Evolutionary conservation across 2,329 filamentous ascomycete genomes (phyloP).

Genomic region (Teratosphaeria destructans): DNA sequence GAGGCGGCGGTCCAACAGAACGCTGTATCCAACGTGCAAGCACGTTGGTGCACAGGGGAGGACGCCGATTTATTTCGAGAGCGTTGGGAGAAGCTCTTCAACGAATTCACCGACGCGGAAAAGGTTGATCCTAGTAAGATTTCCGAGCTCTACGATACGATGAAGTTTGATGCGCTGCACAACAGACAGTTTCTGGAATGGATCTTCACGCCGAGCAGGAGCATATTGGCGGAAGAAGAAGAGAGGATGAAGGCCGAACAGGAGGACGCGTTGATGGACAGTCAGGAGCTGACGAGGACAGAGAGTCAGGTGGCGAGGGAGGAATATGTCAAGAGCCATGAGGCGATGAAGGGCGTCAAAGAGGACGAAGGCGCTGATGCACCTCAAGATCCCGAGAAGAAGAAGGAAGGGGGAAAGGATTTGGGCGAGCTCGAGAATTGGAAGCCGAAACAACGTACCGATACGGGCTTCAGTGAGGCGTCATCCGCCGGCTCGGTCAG

Average conservation of each 20-base stretch:
- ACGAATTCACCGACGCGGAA: constrained; percentile 90
- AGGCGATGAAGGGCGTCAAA: constrained; percentile 12
- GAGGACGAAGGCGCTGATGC: constrained; percentile 7
- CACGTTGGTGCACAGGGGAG: constrained; percentile 92
- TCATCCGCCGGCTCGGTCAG: not conserved
- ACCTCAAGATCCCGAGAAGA: not conserved
- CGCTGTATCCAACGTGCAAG: constrained; percentile 50
- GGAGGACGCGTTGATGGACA: constrained; percentile 1
- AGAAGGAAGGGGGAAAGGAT: constrained; percentile 1
- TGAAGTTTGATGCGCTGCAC: constrained; percentile 98
- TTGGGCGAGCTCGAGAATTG: constrained; percentile 8
- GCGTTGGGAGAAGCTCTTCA: constrained; percentile 95
- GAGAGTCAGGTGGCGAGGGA: constrained; percentile 22
- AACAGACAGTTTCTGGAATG: constrained; percentile 95
- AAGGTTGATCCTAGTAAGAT: constrained; percentile 99
- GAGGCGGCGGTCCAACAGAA: not conserved
- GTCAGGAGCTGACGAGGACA: constrained; percentile 16
- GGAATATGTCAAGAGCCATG: constrained; percentile 23
- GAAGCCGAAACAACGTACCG: constrained; percentile 13
- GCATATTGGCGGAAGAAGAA: constrained; percentile 59
- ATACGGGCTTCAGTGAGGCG: constrained; percentile 4
- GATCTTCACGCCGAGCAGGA: constrained; percentile 82
- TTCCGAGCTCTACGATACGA: constrained; percentile 95
- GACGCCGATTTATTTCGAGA: constrained; percentile 91
- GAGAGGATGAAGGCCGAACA: constrained; percentile 8